Percentiles rank a stretch among this genome's conserved stretches.
phyloP scores from a whole-genome alignment of 1,284 basidiomycete species.

The Rhizoctonia solani region DNA sequence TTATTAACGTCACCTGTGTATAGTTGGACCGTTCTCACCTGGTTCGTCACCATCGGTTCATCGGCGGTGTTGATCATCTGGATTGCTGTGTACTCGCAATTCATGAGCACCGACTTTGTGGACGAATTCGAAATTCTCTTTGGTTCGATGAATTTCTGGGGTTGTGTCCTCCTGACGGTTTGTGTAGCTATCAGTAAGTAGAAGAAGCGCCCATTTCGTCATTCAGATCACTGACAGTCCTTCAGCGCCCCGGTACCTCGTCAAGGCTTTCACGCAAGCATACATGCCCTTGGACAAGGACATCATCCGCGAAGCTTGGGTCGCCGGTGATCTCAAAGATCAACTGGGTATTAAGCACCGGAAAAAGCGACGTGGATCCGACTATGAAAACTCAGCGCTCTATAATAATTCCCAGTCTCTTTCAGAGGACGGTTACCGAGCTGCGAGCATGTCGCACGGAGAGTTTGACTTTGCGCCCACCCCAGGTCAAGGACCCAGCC shows the following conservation, averaged over 20 bases:
- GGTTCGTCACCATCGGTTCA: constrained; percentile 78
- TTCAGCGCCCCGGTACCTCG: constrained; percentile 69
- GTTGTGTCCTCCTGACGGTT: constrained; percentile 69
- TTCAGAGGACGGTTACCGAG: constrained; percentile 13
- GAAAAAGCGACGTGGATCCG: not conserved
- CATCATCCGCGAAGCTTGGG: constrained; percentile 89
- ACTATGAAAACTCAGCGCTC: constrained; percentile 10
- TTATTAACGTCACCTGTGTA: too few species aligned
- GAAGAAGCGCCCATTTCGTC: constrained; percentile 42
- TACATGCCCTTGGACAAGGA: constrained; percentile 80
- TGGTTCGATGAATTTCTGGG: constrained; percentile 81
- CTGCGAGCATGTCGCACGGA: not conserved
- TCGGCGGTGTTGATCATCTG: constrained; percentile 79
- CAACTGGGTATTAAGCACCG: constrained; percentile 63
- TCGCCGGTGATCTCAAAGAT: constrained; percentile 80
- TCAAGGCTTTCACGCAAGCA: constrained; percentile 67
- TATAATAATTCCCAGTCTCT: not conserved
- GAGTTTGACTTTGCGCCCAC: constrained; percentile 7
- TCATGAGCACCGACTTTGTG: constrained; percentile 68
- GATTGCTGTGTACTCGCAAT: constrained; percentile 84
- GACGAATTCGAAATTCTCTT: constrained; percentile 77
- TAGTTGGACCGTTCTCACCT: constrained; percentile 88
- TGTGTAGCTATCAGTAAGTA: constrained; percentile 69
- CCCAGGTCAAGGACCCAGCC: constrained; percentile 2
- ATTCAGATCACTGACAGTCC: constrained; percentile 38